Conservation (phyloP, 306 rosid genomes). For the Parietaria judaica region DNA sequence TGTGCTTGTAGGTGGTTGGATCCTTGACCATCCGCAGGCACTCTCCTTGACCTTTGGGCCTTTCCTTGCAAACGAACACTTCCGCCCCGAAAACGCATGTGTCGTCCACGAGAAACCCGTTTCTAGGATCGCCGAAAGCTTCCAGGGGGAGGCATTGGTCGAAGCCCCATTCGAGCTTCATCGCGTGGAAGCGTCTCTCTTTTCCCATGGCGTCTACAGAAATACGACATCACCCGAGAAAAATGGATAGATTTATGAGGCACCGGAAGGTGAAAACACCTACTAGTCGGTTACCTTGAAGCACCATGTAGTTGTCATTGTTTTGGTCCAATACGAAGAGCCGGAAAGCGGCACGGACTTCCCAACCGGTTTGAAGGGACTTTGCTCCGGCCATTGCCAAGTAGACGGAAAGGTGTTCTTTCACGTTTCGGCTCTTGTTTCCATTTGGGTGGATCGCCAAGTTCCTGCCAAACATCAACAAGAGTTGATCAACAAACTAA, state of each 20-base stretch:
- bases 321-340: constrained; percentile 49
- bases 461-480: constrained; percentile 37
- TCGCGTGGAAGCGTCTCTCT: constrained; percentile 39
- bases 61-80: constrained; percentile 52
- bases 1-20: constrained; percentile 26
- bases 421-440: constrained; percentile 46
- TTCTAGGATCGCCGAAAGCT: constrained; percentile 31
- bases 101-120: constrained; percentile 52
- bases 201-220: constrained; percentile 32
- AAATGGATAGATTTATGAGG: too few relatives aligned
- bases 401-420: constrained; percentile 48
- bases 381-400: constrained; percentile 38
- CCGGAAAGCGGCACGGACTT: constrained; percentile 35
- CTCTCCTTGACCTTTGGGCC: constrained; percentile 38
- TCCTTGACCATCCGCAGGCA: constrained; percentile 44
- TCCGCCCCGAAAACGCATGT: constrained; percentile 59
- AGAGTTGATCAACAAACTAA: background rate
- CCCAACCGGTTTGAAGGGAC: constrained; percentile 37
- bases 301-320: constrained; percentile 40
- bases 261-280: too few relatives aligned
- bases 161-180: constrained; percentile 52
- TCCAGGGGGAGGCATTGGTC: constrained; percentile 41
- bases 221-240: background rate
- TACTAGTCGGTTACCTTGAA: constrained; percentile 46
- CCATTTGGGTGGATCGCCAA: constrained; percentile 54